phyloP scores from a whole-genome alignment of 2,329 filamentous ascomycete genomes.

The Aspergillus hortae region DNA sequence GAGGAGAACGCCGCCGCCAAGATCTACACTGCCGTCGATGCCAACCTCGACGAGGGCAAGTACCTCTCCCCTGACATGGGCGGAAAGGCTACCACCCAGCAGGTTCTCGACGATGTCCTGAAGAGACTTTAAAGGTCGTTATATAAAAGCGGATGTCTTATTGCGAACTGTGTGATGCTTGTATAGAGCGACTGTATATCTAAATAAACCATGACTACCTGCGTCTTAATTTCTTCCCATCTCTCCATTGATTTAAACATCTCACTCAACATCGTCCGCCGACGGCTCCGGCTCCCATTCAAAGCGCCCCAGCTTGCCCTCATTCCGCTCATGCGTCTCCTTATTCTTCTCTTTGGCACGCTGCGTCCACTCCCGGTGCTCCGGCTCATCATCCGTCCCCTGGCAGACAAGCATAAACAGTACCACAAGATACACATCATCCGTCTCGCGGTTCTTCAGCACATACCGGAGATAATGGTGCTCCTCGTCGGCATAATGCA shows the following conservation, averaged over 20 bases:
- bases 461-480: conserved; percentile 89
- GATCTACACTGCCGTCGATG: conserved; percentile 92
- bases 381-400: conserved; percentile 18
- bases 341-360: conserved; percentile 3
- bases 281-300: conserved; percentile 20
- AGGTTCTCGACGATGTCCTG: conserved; percentile 85
- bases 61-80: conserved; percentile 86
- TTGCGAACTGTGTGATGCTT: neutral
- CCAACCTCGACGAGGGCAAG: conserved; percentile 77
- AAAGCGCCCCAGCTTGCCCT: conserved; percentile 19
- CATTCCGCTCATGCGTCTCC: conserved; percentile 2
- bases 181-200: neutral
- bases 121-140: conserved; percentile 62
- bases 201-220: neutral
- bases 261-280: conserved; percentile 19
- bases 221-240: neutral
- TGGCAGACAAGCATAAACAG: conserved; percentile 68
- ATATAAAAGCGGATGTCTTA: neutral
- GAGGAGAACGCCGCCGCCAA: conserved; percentile 80
- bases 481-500: conserved; percentile 54
- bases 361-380: conserved; percentile 11
- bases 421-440: conserved; percentile 74
- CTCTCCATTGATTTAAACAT: neutral
- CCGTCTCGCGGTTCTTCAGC: conserved; percentile 73
- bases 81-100: conserved; percentile 76